These are phyloP conservation scores for Phyllosticta paracitricarpa DNA, from an alignment of 2,329 filamentous ascomycete genomes.

Conservation along the genomic window DNA sequence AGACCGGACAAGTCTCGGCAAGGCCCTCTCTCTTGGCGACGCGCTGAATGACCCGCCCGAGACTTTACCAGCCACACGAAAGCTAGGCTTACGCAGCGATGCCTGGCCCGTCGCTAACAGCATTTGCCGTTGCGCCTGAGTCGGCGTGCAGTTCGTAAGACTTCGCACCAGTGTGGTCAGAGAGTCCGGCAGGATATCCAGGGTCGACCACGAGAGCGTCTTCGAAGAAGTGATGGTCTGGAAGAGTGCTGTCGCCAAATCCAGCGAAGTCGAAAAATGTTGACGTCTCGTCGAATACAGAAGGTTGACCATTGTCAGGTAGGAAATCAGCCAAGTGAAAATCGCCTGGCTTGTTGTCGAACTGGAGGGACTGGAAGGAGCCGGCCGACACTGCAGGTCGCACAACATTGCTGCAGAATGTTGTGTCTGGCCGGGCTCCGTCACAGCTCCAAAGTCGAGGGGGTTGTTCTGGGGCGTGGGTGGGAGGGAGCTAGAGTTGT, in stretches of 20 bases:
- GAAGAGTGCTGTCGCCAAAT: constrained; percentile 18
- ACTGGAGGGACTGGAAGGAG: constrained; percentile 21
- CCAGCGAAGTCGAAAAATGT: constrained; percentile 30
- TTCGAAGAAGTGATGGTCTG: constrained; percentile 26
- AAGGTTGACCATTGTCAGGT: constrained; percentile 23
- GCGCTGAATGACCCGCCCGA: constrained; percentile 4
- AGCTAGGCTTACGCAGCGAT: constrained; percentile 32
- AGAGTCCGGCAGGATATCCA: constrained; percentile 23
- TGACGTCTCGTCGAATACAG: constrained; percentile 17
- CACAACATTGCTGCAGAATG: constrained; percentile 99
- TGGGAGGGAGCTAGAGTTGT: constrained; percentile 27
- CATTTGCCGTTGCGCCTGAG: constrained; percentile 34
- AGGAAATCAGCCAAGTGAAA: constrained; percentile 26
- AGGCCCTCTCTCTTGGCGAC: constrained; percentile 2
- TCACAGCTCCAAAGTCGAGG: constrained; percentile 22
- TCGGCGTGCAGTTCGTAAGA: constrained; percentile 35
- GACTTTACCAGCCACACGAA: constrained; percentile 7
- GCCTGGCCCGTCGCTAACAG: constrained; percentile 38
- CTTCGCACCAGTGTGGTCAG: constrained; percentile 31
- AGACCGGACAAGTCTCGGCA: constrained; percentile 5
- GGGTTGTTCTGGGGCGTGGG: constrained; percentile 21
- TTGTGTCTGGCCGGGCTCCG: constrained; percentile 92
- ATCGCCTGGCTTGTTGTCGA: constrained; percentile 16
- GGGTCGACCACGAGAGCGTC: constrained; percentile 21
- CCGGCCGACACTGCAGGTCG: constrained; percentile 99